Base-by-base conservation (phyloP, 1,139 yeast species). In the Taiozyma onychis region DNA sequence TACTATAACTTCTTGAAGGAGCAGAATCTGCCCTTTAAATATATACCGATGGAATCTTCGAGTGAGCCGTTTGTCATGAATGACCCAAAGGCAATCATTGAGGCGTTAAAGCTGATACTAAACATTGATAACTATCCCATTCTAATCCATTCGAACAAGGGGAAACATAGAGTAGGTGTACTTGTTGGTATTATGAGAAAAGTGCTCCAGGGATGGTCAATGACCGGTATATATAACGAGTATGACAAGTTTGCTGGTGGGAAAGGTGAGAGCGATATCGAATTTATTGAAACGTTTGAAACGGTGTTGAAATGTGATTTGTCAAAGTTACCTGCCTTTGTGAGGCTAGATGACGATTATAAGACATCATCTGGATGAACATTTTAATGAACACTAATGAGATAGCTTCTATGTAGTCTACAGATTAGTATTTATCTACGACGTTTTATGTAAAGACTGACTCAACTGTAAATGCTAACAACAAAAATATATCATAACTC, bases 131-230 rank as follows among this genome's bases (percentile, higher is more conserved):
- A 90, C 66, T 87, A 86, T 64, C 98, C 99, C 1, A 81, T 91
- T 35, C 73, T 93, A 52, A 79, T 93, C 16, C 98, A 93, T 66
- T 88, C 97, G 4, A 89, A 91, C 66, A 93, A 93, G 69, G 98
- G 99, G 9, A 91, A 93, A 66, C 99, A 93, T 65, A 71, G 99
- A 46, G 91, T 89, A 1, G 98, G 98, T 0, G 90, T 93, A 2
- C 73, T 90, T 44, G 95, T 90, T 18, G 99, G 97, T 0, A 76
- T 88, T 27, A 83, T 91, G 79, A 72, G 99, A 47, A 88, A 88
- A 63, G 66, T 86, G 52, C 72, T 90, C 43, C 97, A 90, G 66
- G 95, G 96, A 2, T 91, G 99, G 99, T 82, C 95, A 54, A 74
- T 88, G 62, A 85, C 96, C 48, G 96, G 97, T 1, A 86, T 89